These are phyloP conservation scores for Rosa multiflora DNA, from an alignment of 306 rosid species.

Conservation along the genomic window DNA sequence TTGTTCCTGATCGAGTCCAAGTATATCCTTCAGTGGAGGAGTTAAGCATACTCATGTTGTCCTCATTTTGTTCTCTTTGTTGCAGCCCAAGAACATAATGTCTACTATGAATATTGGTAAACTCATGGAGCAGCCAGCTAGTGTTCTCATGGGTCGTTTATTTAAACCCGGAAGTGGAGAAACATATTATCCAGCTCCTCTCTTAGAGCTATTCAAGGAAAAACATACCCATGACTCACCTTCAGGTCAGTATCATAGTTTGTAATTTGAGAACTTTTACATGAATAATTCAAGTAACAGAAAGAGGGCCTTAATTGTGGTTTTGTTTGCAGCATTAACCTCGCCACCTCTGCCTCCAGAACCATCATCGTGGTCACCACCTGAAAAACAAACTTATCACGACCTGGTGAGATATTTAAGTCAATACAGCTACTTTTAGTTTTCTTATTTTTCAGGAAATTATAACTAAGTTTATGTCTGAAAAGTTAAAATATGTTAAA, in stretches of 20 bases:
- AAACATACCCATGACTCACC: conserved; percentile 47
- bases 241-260: conserved; percentile 56
- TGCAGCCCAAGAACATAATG: conserved; percentile 43
- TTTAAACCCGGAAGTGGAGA: conserved; percentile 42
- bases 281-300: neutral
- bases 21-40: too few relatives aligned
- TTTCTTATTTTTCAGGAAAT: conserved; percentile 4
- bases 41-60: too few relatives aligned
- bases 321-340: conserved; percentile 43
- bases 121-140: neutral
- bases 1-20: too few relatives aligned
- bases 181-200: conserved; percentile 68
- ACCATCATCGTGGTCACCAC: conserved; percentile 49
- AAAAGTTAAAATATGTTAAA: conserved; percentile 25
- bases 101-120: conserved; percentile 45
- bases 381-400: conserved; percentile 30
- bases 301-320: conserved; percentile 20
- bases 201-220: conserved; percentile 66
- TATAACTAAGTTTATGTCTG: conserved; percentile 15
- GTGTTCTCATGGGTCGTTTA: conserved; percentile 47
- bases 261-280: conserved; percentile 7
- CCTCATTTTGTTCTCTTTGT: too few relatives aligned
- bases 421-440: conserved; percentile 20
- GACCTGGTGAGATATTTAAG: conserved; percentile 54
- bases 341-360: conserved; percentile 55